These are phyloP conservation scores for Amesomyces nigricolor DNA, from an alignment of 2,329 filamentous ascomycete genomes.

Conservation along the genomic window DNA sequence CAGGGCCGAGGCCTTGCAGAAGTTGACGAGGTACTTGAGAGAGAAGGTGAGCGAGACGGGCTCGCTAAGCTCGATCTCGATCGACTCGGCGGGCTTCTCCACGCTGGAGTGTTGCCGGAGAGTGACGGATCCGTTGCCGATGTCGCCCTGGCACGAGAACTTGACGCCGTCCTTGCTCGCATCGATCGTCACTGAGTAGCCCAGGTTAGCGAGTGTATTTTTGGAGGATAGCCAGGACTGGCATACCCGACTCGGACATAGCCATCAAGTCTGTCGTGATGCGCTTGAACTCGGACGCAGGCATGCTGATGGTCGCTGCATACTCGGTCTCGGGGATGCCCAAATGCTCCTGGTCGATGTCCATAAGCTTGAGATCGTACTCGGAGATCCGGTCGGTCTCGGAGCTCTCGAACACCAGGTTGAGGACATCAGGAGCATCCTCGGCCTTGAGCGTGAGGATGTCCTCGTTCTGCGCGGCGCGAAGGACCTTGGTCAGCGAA, in stretches of 20 bases:
- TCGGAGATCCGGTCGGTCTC: conserved; percentile 89
- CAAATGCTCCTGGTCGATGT: conserved; percentile 99
- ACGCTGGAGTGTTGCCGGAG: conserved; percentile 83
- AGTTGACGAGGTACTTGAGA: conserved; percentile 98
- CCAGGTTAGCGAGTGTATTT: neutral
- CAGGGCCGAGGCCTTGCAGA: conserved; percentile 92
- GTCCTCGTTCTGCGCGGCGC: conserved; percentile 89
- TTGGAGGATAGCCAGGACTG: neutral
- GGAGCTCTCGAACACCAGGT: conserved; percentile 88
- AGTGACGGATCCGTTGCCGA: conserved; percentile 90
- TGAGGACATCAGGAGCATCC: conserved; percentile 91
- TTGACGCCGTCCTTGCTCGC: conserved; percentile 96
- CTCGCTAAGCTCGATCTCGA: conserved; percentile 86
- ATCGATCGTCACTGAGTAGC: conserved; percentile 74
- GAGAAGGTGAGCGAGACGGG: conserved; percentile 94
- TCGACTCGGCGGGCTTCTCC: conserved; percentile 80
- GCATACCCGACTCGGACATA: conserved; percentile 86
- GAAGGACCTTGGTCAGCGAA: conserved; percentile 94
- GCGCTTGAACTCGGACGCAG: conserved; percentile 81
- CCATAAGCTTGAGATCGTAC: conserved; percentile 99
- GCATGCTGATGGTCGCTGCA: conserved; percentile 84
- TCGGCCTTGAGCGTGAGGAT: conserved; percentile 95
- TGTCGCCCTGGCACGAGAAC: conserved; percentile 89
- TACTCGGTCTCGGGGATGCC: conserved; percentile 99
- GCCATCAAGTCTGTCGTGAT: conserved; percentile 90